phyloP scores from a whole-genome alignment of 1,284 basidiomycete species.

The Cystobasidiaceae sp. region DNA sequence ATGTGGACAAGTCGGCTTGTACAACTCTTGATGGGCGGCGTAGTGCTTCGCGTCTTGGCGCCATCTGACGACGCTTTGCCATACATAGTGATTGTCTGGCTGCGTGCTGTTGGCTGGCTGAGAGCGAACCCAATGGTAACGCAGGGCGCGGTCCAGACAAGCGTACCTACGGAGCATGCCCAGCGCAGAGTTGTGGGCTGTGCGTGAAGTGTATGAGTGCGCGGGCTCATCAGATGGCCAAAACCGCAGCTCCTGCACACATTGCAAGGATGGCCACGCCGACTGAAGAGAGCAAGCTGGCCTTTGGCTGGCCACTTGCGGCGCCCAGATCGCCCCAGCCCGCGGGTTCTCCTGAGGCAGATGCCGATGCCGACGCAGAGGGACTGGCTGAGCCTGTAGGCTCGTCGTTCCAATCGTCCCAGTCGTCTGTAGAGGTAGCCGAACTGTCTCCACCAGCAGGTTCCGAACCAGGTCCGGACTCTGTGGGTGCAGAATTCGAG shows the following conservation, averaged over 20 bases:
- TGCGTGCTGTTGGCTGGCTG: too few species aligned
- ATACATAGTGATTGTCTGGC: too few species aligned
- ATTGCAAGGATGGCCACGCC: background rate
- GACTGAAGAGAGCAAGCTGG: background rate
- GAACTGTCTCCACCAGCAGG: background rate
- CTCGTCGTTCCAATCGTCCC: constrained; percentile 2
- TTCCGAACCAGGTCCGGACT: background rate
- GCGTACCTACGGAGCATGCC: too few species aligned
- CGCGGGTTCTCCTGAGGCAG: background rate
- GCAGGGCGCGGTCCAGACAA: too few species aligned
- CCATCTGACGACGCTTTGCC: too few species aligned
- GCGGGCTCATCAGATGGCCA: background rate
- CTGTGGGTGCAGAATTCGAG: background rate
- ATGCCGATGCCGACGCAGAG: too few species aligned
- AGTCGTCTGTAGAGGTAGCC: background rate
- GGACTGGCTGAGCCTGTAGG: background rate
- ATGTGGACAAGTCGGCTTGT: too few species aligned
- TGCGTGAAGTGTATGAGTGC: too few species aligned
- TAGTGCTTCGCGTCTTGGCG: too few species aligned
- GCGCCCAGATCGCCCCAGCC: background rate
- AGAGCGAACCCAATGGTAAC: too few species aligned
- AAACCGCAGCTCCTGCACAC: background rate
- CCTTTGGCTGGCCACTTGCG: constrained; percentile 11
- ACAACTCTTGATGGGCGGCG: too few species aligned
- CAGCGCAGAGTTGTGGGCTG: too few species aligned